Base-by-base conservation (phyloP, 2,329 filamentous ascomycete species). In the Penicillium sp. region DNA sequence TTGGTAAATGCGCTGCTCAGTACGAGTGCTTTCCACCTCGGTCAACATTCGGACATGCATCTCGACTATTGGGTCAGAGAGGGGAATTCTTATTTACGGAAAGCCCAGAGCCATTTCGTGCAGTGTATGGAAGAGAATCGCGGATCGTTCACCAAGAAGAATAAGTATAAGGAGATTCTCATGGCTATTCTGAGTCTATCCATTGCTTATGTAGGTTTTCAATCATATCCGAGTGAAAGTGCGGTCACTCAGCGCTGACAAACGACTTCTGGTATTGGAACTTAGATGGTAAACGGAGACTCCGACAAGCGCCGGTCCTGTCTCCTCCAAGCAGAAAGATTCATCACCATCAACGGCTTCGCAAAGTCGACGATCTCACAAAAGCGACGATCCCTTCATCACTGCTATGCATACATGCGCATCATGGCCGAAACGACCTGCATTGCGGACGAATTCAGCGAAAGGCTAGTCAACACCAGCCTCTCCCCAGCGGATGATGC, bases 381-480 rank as follows among this genome's bases (percentile, higher is more conserved):
- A 4, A 66, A 66, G 20, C 61, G 60, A 37, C 58, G 64, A 28
- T 53, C 62, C 5, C 14, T 66, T 8, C 64, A 67, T 25, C 64
- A 65, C 38, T 64, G 61, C 49, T 67, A 67, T 35, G 61, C 63
- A 4, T 67, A 61, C 17, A 67, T 67, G 61, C 61, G 64, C n/a
- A 65, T 67, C 15, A 65, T 65, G 58, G 61, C 64, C 2, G 63
- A 67, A 25, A 67, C 64, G 10, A 67, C 59, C n/a, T 58, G 57
- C 34, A 55, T 64, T 42, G 34, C 50, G 11, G 57, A 55, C 10
- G 50, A 31, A 4, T 11, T 54, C 20, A 60, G n/a, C 17, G 12
- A 17, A 5, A 20, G 31, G 5, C 12, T 53, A 4, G 15, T 28
- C 4, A 54, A 53, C 2, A 17, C 39, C 2, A 53, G 20, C 25